Conservation (phyloP, 208 protist genomes). For the Trypanosomatidae sp. region DNA sequence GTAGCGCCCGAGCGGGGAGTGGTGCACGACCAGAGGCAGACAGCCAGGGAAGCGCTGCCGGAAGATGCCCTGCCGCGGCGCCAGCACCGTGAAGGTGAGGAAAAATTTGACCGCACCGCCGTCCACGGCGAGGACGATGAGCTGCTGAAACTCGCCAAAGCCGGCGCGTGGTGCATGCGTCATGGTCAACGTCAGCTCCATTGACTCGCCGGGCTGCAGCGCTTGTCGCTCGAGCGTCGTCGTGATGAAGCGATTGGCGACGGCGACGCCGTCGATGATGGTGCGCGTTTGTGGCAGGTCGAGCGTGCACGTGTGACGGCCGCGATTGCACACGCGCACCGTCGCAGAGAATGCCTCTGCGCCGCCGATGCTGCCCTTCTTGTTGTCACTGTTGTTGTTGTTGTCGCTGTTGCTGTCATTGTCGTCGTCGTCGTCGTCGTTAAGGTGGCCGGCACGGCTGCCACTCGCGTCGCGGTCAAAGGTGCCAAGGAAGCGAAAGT, state of each 20-base stretch:
- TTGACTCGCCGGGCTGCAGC: constrained; percentile 38
- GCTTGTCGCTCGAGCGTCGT: constrained; percentile 21
- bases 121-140: constrained; percentile 57
- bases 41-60: constrained; percentile 44
- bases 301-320: constrained; percentile 18
- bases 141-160: constrained; percentile 50
- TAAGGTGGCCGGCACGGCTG: constrained; percentile 1
- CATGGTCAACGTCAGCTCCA: constrained; percentile 37
- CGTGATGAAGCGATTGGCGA: constrained; percentile 33
- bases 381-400: constrained; percentile 12
- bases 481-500: constrained; percentile 45
- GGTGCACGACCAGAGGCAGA: constrained; percentile 37
- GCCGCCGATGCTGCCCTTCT: too few relatives aligned
- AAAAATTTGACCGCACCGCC: constrained; percentile 53
- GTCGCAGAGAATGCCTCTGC: constrained; percentile 21
- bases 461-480: constrained; percentile 2
- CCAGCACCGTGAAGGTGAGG: constrained; percentile 52
- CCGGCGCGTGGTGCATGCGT: constrained; percentile 17
- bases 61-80: constrained; percentile 40
- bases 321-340: constrained; percentile 46
- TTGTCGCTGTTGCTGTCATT: constrained; percentile 1
- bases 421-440: constrained; percentile 11
- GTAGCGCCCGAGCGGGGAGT: constrained; percentile 65
- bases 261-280: constrained; percentile 47
- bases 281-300: constrained; percentile 56